phyloP scores from a whole-genome alignment of 441 rosid species.

The Manihot esculenta region DNA sequence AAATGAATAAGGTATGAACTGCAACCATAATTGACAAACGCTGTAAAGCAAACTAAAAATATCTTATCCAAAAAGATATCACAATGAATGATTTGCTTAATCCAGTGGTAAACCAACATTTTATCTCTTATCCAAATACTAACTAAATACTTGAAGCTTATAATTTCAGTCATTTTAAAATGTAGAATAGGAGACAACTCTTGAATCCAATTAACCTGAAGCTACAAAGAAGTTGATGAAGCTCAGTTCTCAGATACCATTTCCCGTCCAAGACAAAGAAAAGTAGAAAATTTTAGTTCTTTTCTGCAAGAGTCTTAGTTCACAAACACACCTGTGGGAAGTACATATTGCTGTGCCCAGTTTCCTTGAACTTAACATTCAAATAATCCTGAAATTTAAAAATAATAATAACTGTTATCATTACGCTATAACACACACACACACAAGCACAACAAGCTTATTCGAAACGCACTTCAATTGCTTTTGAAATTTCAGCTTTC shows the following conservation, averaged over 20 bases:
- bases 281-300: too few species aligned
- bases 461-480: neutral
- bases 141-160: neutral
- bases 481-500: neutral
- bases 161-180: neutral
- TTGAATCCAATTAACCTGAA: neutral
- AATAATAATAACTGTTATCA: neutral
- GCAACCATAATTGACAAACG: constrained; percentile 27
- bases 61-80: neutral
- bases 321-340: constrained; percentile 70
- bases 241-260: neutral
- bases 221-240: neutral
- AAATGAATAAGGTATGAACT: constrained; percentile 94
- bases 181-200: neutral
- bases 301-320: too few species aligned
- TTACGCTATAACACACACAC: neutral
- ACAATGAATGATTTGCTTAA: neutral
- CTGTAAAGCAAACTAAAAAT: neutral
- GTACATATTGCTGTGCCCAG: constrained; percentile 93
- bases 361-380: constrained; percentile 92
- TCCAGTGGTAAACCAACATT: neutral
- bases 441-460: neutral
- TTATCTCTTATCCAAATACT: too few species aligned
- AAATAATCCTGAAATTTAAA: constrained; percentile 61
- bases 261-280: too few species aligned